Evolutionary conservation across 2,329 filamentous ascomycete species (phyloP), one percentile per base, ranked within the genome.

Genomic region (Hirsutella minnesotensis): DNA sequence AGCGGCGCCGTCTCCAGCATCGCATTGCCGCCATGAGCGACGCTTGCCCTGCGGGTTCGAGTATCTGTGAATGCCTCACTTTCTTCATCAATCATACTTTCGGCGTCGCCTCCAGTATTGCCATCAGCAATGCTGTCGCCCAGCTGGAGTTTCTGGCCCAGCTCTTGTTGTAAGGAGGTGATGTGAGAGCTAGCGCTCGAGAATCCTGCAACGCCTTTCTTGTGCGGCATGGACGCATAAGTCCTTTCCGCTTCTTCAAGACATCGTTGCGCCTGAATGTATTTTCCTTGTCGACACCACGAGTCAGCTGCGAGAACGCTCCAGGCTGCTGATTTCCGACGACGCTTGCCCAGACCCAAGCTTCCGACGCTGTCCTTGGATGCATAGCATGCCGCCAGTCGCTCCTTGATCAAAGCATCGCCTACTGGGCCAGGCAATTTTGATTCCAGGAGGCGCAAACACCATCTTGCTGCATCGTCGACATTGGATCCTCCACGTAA

Each of bases 321-420:
- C 89, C 89, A 98, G 49, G 94, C 75, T 0, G 86, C 92, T 2
- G 89, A 85, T 67, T 95, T 98, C 39, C 92, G 75, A 46, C 73
- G 75, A 47, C 90, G 75, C 9, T 75, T 72, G 15, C 89, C 88
- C 70, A 81, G 84, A 31, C 68, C 67, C 46, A 79, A 74, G 9
- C 73, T 75, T 1, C 82, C 81, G 3, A 79, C 65, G 3, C 84
- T 81, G 21, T 72, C 72, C 51, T 85, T 86, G 3, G 83, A 80
- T 1, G 78, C 77, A 62, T 90, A 95, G 64, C 86, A 95, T 3
- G 83, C 78, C 0, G 86, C 85, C 18, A 95, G 75, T 30, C 92
- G 79, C 63, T 98, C 90, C 42, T 83, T 87, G 52, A 95, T 70
- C 12, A 98, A 72, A 0, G 86, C 86, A 46, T 90, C 83, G 3